phyloP scores from a whole-genome alignment of 208 protist genomes.

The Tritrichomonas musculus region DNA sequence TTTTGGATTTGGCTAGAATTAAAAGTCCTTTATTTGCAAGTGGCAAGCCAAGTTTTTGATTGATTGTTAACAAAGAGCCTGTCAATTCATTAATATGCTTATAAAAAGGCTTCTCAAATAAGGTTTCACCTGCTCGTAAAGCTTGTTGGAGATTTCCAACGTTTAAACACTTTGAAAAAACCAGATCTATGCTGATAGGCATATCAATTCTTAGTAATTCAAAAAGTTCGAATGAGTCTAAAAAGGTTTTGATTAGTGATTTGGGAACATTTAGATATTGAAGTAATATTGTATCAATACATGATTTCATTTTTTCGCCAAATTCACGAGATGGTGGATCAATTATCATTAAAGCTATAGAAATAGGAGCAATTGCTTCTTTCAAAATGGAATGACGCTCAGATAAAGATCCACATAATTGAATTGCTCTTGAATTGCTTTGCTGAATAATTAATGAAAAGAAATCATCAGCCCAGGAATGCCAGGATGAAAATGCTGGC shows the following conservation, averaged over 20 bases:
- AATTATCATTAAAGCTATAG: background rate
- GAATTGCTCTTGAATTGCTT: background rate
- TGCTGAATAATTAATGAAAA: background rate
- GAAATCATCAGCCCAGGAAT: background rate
- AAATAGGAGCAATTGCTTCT: background rate
- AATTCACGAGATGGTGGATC: background rate
- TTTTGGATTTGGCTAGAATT: background rate
- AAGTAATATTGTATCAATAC: background rate
- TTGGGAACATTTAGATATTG: background rate
- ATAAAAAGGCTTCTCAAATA: background rate
- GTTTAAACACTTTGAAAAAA: background rate
- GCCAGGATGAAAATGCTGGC: background rate
- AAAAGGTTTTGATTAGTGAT: background rate
- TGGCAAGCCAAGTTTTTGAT: background rate
- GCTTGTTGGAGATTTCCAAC: background rate
- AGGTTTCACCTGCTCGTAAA: background rate
- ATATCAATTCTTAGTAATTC: background rate
- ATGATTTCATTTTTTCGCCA: background rate
- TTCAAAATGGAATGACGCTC: background rate
- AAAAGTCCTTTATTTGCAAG: background rate
- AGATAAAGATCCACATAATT: background rate
- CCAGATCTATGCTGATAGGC: background rate
- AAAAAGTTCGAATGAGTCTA: background rate
- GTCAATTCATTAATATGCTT: too few relatives aligned
- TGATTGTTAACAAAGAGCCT: too few relatives aligned